Evolutionary conservation across 176 grass and related monocot species (phyloP).

Genomic region (Chrysopogon serrulatus): DNA sequence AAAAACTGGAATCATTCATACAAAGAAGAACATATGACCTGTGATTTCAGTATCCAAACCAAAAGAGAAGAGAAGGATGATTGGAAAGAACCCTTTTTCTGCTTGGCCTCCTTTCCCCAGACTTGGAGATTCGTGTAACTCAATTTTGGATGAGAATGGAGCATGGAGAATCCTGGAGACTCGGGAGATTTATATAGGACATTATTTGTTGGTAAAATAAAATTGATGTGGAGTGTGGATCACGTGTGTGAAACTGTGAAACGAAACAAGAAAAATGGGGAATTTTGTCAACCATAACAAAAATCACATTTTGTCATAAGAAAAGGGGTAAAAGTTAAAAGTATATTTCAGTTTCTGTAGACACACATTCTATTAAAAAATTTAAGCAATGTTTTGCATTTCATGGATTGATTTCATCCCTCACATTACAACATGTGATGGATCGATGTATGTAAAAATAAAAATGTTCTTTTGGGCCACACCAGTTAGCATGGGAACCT

Average conservation of each 20-base stretch:
- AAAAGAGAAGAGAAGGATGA: not conserved
- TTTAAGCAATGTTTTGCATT: not conserved
- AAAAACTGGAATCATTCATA: not conserved
- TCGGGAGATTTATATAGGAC: constrained; percentile 2
- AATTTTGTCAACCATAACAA: not conserved
- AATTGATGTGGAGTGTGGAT: not conserved
- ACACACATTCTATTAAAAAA: not conserved
- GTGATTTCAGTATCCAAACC: not conserved
- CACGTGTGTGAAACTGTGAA: not conserved
- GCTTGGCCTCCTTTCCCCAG: not conserved
- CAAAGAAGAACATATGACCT: not conserved
- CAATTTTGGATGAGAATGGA: not conserved
- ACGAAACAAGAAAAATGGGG: not conserved
- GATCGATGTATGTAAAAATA: not conserved
- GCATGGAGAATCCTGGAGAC: not conserved
- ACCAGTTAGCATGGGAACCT: not conserved
- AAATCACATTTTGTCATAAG: not conserved
- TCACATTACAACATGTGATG: not conserved
- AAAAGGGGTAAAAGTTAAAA: not conserved
- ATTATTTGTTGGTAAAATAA: not conserved
- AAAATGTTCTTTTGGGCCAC: not conserved
- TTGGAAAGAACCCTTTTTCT: not conserved
- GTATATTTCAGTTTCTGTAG: not conserved
- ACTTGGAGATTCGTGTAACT: not conserved
- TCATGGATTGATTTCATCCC: not conserved